phyloP scores from a whole-genome alignment of 805 yeast genomes.

The Cyberlindnera sargentensis region DNA sequence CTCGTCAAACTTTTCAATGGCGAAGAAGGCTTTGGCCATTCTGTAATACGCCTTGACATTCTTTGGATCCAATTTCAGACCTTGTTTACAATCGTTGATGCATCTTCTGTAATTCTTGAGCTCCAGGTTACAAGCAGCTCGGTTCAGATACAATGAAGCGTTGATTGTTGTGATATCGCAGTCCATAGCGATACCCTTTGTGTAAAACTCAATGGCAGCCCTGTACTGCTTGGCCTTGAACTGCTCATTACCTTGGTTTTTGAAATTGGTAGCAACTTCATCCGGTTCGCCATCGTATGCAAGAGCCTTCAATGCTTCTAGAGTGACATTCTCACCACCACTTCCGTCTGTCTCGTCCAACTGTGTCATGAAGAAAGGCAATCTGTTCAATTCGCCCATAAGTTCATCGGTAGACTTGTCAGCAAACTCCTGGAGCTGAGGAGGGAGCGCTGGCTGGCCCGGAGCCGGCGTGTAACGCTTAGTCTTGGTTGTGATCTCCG shows the following conservation, averaged over 20 bases:
- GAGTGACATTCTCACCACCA: conserved; percentile 63
- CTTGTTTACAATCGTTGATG: conserved; percentile 77
- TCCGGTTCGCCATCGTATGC: conserved; percentile 95
- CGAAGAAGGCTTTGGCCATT: conserved; percentile 73
- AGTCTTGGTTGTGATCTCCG: conserved; percentile 20
- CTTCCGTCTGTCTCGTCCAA: conserved; percentile 71
- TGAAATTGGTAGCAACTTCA: conserved; percentile 84
- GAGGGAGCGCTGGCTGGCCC: conserved; percentile 70
- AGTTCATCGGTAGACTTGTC: conserved; percentile 71
- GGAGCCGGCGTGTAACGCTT: conserved; percentile 39
- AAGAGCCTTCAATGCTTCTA: conserved; percentile 86
- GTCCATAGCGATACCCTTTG: conserved; percentile 69
- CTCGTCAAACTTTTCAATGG: conserved; percentile 63
- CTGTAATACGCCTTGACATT: conserved; percentile 82
- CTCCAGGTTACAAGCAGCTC: conserved; percentile 90
- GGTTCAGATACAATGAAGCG: conserved; percentile 62
- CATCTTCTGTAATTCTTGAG: conserved; percentile 78
- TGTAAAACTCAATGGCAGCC: conserved; percentile 73
- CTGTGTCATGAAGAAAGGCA: conserved; percentile 93
- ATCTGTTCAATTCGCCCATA: conserved; percentile 65
- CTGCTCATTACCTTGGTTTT: conserved; percentile 88
- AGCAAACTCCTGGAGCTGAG: conserved; percentile 61
- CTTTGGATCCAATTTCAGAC: conserved; percentile 55
- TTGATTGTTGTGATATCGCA: conserved; percentile 50
- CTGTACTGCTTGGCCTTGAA: conserved; percentile 64